Conservation (phyloP, 176 grass and related monocot genomes). For the Bothriochloa decipiens region DNA sequence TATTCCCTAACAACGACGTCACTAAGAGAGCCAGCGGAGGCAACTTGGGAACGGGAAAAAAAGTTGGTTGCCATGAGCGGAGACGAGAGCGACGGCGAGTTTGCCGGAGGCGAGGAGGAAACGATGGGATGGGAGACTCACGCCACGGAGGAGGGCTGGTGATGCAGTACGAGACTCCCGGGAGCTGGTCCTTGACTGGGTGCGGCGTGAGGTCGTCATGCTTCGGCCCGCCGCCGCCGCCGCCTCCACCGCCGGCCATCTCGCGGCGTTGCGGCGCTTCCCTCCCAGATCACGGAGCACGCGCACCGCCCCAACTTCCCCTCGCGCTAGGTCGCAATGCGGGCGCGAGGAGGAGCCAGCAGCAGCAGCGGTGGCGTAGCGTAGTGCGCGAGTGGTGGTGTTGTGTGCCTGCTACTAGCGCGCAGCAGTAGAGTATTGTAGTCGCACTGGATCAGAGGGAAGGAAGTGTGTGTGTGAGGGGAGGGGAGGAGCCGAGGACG, state of each 20-base stretch:
- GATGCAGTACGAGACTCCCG: constrained; percentile 91
- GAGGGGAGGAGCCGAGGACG: background rate
- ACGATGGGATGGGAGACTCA: constrained; percentile 31
- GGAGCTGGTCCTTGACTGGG: constrained; percentile 91
- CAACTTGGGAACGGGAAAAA: background rate
- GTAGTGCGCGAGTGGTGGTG: constrained; percentile 29
- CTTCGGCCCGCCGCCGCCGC: constrained; percentile 74
- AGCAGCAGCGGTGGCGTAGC: background rate
- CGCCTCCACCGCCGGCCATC: constrained; percentile 71
- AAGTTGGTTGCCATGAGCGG: background rate
- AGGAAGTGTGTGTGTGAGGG: background rate
- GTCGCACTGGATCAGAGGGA: constrained; percentile 35
- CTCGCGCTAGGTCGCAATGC: constrained; percentile 33
- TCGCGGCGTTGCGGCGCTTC: constrained; percentile 23
- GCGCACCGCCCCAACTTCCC: background rate
- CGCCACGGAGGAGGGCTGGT: constrained; percentile 98
- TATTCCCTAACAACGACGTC: background rate
- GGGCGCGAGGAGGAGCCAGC: background rate
- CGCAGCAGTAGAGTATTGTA: constrained; percentile 12
- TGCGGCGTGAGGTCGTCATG: constrained; percentile 93
- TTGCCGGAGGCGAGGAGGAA: background rate
- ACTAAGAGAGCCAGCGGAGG: background rate
- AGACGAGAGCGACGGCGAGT: background rate
- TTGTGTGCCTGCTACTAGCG: background rate
- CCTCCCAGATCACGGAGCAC: constrained; percentile 36